phyloP scores from a whole-genome alignment of 2,329 filamentous ascomycete species.

The Venturia pyrina region DNA sequence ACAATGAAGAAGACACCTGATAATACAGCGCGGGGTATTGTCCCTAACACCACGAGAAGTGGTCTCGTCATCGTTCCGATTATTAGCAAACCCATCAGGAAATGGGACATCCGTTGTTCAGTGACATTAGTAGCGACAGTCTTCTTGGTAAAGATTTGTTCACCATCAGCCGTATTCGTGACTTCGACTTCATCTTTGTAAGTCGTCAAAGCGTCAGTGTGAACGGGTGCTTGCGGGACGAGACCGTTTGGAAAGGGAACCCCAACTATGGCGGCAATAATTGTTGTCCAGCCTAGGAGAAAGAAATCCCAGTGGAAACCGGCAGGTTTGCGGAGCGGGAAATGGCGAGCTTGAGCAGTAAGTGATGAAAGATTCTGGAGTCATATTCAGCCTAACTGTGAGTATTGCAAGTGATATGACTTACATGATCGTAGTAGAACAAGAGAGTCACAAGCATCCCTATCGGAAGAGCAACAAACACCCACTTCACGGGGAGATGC shows the following conservation, averaged over 20 bases:
- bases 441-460: slow-evolving; percentile 71
- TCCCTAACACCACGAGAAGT: slow-evolving; percentile 41
- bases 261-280: slow-evolving; percentile 45
- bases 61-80: slow-evolving; percentile 49
- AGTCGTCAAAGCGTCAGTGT: slow-evolving; percentile 43
- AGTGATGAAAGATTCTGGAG: slow-evolving; percentile 27
- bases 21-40: slow-evolving; percentile 45
- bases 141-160: slow-evolving; percentile 8
- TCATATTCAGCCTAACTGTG: not conserved
- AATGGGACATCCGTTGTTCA: slow-evolving; percentile 47
- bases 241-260: slow-evolving; percentile 49
- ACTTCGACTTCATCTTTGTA: slow-evolving; percentile 20
- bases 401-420: not conserved
- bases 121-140: slow-evolving; percentile 39
- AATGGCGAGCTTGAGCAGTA: slow-evolving; percentile 46
- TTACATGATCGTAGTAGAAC: slow-evolving; percentile 83
- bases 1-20: slow-evolving; percentile 50
- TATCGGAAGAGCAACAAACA: slow-evolving; percentile 82
- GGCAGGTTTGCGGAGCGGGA: slow-evolving; percentile 46
- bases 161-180: slow-evolving; percentile 27
- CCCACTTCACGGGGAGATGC: slow-evolving; percentile 60
- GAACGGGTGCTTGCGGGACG: slow-evolving; percentile 50
- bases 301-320: slow-evolving; percentile 55
- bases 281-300: slow-evolving; percentile 45
- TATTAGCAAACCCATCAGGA: slow-evolving; percentile 44